A percentile compares a stretch with the other conserved stretches of the same genome.
Evolutionary conservation across 2,329 filamentous ascomycete genomes (phyloP).

Genomic region (Hymenoscyphus scutula): DNA sequence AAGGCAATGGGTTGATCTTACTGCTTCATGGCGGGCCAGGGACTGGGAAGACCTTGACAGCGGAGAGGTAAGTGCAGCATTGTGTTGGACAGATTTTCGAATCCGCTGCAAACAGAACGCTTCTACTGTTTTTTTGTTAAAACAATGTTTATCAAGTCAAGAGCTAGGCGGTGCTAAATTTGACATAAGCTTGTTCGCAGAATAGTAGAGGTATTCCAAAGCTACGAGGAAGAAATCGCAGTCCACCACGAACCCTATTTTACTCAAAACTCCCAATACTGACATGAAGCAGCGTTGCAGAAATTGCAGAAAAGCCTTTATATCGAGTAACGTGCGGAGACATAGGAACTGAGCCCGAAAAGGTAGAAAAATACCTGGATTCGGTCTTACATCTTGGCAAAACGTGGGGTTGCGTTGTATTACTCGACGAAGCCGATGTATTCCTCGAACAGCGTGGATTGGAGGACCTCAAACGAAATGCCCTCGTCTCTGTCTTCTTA

Average conservation of each 20-base stretch:
- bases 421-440: slow-evolving; percentile 30
- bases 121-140: not conserved
- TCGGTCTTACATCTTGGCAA: slow-evolving; percentile 21
- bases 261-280: not conserved
- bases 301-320: slow-evolving; percentile 48
- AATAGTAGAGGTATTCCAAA: too few relatives aligned
- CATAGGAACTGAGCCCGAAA: slow-evolving; percentile 61
- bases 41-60: slow-evolving; percentile 72
- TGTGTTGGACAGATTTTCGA: not conserved
- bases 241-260: too few relatives aligned
- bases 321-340: slow-evolving; percentile 62
- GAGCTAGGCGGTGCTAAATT: too few relatives aligned
- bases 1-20: slow-evolving; percentile 58
- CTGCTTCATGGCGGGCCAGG: slow-evolving; percentile 88
- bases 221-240: too few relatives aligned
- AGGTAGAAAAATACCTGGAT: slow-evolving; percentile 51
- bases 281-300: slow-evolving; percentile 50
- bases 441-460: slow-evolving; percentile 20
- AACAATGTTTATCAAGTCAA: too few relatives aligned
- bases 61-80: slow-evolving; percentile 33
- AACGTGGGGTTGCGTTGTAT: slow-evolving; percentile 25
- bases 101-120: not conserved
- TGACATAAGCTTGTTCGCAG: too few relatives aligned
- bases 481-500: slow-evolving; percentile 16
- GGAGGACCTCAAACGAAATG: slow-evolving; percentile 17